Base-by-base conservation (phyloP, 1,284 basidiomycete genomes). In the Cutaneotrichosporon dermatis region DNA sequence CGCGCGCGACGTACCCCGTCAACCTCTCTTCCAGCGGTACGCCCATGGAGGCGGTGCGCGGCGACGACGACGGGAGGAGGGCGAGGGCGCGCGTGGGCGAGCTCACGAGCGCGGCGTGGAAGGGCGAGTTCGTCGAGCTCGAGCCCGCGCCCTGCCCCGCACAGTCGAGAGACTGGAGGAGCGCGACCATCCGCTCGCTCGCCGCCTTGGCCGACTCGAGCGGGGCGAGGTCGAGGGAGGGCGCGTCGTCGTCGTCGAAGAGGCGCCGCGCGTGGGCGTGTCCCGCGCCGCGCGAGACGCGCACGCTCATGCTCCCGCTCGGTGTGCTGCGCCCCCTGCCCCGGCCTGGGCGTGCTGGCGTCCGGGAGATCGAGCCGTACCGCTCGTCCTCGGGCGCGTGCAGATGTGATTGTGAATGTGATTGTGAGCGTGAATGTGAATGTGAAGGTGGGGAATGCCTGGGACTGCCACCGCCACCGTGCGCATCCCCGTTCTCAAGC, bases 21-120 rank as follows among this genome's bases (percentile, higher is more conserved):
- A 64, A 57, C 13, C 59, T 42, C 13, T 54, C 55, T 13, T 63
- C 62, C 9, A 40, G 41, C 16, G 35, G 50, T 36, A 34, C 15
- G 34, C 11, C 41, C 15, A 39, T n/a, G 8, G 48, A 16, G 8
- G 49, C 15, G 7, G 36, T 9, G n/a, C 15, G 15, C 4, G 44
- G 8, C 44, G 44, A 46, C 15, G 44, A n/a, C 8, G n/a, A 33
- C 6, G 44, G 15, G 15, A 10, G 11, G 15, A 37, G 33, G 37
- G 15, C 39, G 37, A 10, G 44, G 39, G 9, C 39, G 39, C 39
- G 39, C 9, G 8, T 40, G 39, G 39, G 39, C 39, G 39, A 40
- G 25, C 25, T 25, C 25, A 25, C 25, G 25, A 25, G 25, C 25
- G 36, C 36, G 39, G 37, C 37, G 25, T 25, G 25, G 25, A 25